Base-by-base conservation (phyloP, 2,329 filamentous ascomycete genomes). In the Teratosphaeria gauchensis region DNA sequence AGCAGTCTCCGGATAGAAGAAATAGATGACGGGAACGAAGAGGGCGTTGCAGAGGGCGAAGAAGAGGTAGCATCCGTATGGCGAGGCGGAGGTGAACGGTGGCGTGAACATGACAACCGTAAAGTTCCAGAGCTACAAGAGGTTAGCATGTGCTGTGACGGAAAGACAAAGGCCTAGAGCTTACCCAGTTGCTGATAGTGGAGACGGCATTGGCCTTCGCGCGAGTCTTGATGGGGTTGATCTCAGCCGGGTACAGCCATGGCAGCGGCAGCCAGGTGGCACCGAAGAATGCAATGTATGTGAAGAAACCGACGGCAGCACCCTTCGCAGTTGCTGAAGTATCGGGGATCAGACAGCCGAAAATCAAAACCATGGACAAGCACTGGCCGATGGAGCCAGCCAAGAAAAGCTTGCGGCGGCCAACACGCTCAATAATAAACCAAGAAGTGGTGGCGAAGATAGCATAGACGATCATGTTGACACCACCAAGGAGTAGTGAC, bases 221-320 rank as follows among this genome's bases (percentile, higher is more conserved):
- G 54, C 80, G 75, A 6, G 79, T 82, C 69, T 79, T 79, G 68
- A 82, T 76, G 6, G 80, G 80, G 58, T 79, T 81, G 66, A 81
- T 54, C 61, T 71, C 67, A n/a, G 68, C 66, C 21, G 66, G 66
- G 51, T 69, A 71, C 11, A 69, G 60, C 68, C 68, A 70, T 4
- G 67, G 68, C n/a, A 70, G 63, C 19, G 66, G 67, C 1, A 71
- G 60, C 67, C 67, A 69, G 8, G 80, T 84, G 0, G 84, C 84
- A 35, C 84, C 85, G 62, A 87, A 88, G 58, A 84, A 84, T 4
- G 84, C 83, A 66, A 88, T 88, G 72, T 87, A 88, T 2, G 84
- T 79, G 73, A 88, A 88, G 12, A 88, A 62, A 58, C 84, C 85
- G 2, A 86, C 84, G 9, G 80, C 77, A 1, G 78, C 77, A 32